These are phyloP conservation scores for Populus nigra DNA, from an alignment of 345 rosid genomes.

Conservation along the genomic window DNA sequence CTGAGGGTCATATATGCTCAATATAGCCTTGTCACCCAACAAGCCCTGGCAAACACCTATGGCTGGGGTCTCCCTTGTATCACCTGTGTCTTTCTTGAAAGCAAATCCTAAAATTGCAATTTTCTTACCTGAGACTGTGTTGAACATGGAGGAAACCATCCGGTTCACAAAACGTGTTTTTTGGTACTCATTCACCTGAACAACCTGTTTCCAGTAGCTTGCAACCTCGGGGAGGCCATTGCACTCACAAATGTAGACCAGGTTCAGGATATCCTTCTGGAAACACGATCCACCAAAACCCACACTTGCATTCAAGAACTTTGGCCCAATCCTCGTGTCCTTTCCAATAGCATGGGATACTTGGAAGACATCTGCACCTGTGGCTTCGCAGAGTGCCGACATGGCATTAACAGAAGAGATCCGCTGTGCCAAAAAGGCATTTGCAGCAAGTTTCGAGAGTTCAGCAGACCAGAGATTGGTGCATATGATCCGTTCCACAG, in stretches of 20 bases:
- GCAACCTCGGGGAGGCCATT: conserved; percentile 30
- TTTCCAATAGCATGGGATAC: conserved; percentile 31
- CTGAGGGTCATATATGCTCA: conserved; percentile 31
- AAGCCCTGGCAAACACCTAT: conserved; percentile 31
- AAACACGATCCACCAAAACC: conserved; percentile 34
- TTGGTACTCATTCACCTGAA: conserved; percentile 32
- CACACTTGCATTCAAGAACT: conserved; percentile 34
- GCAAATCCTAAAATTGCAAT: conserved; percentile 30
- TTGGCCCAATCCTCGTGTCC: conserved; percentile 29
- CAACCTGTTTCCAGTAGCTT: conserved; percentile 32
- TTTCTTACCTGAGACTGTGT: conserved; percentile 31
- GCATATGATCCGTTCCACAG: conserved; percentile 27
- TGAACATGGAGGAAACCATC: conserved; percentile 31
- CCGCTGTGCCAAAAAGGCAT: conserved; percentile 32
- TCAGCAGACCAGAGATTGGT: conserved; percentile 36
- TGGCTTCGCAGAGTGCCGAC: conserved; percentile 29
- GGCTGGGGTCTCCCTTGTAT: conserved; percentile 34
- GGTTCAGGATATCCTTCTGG: conserved; percentile 29
- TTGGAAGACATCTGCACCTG: conserved; percentile 29
- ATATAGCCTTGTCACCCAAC: conserved; percentile 26
- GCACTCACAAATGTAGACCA: conserved; percentile 32
- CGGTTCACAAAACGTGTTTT: conserved; percentile 27
- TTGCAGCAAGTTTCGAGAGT: conserved; percentile 31
- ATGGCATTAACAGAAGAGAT: conserved; percentile 28
- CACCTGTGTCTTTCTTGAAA: conserved; percentile 31